Evolutionary conservation across 306 rosid species (phyloP), one percentile per base, ranked within the genome.

Genomic region (Cyclanthera cordifolia): DNA sequence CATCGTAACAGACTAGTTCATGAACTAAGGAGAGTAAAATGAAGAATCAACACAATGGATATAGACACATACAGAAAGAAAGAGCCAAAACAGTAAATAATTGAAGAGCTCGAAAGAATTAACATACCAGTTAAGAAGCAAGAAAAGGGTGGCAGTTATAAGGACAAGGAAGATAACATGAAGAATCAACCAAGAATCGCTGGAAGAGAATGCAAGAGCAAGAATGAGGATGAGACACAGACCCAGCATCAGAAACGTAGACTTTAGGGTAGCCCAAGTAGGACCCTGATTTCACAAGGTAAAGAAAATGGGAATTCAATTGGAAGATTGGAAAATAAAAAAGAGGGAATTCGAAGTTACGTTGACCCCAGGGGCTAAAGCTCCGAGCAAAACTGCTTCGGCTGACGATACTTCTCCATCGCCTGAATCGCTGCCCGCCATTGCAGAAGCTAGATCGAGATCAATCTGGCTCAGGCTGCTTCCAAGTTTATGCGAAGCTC

Each of bases 361-460:
- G 57, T 91, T 91, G 28, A 91, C 96, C 32, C 97, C 97, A 15
- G 97, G 89, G 56, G 97, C 97, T 67, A 91, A 59, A 67, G 96
- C 96, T 52, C 97, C 97, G 11, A 91, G 85, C 7, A 91, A 82
- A 68, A 91, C 95, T 70, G 97, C 97, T 34, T 74, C 24, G 2
- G 96, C 94, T 12, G 97, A 73, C 37, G 97, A 91, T 23, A 91
- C 77, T 45, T 74, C 84, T 64, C 81, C 82, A 11, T 59, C 47
- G 14, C 20, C 72, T 49, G 94, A 67, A 56, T 79, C 74, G 53
- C 48, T 56, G 6, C 54, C 45, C 11, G 78, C 85, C 96, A 88
- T 91, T 78, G 45, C 11, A 20, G 12, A 63, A 61, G 2, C 11
- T 27, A 61, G 68, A 37, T 1, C n/a, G 28, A 37, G 23, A 59